Conservation (phyloP, 2,329 filamentous ascomycete species). For the Neopestalotiopsis sp. region DNA sequence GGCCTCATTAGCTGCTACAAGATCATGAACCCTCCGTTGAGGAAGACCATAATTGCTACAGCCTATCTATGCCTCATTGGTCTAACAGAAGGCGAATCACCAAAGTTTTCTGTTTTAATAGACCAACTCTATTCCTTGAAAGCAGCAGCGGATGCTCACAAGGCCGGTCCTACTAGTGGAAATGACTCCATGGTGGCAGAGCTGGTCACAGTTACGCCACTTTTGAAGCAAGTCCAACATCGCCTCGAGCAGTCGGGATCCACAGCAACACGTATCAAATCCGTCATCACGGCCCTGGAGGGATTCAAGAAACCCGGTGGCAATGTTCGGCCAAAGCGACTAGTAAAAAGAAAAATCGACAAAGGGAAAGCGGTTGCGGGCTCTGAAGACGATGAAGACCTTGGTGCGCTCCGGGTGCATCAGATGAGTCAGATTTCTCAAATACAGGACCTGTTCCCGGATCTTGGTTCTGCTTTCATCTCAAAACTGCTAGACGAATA, state of each 20-base stretch:
- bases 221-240: conserved; percentile 68
- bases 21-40: conserved; percentile 66
- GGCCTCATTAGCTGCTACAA: conserved; percentile 70
- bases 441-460: conserved; percentile 91
- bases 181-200: conserved; percentile 80
- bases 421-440: conserved; percentile 84
- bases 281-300: conserved; percentile 65
- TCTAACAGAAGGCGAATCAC: conserved; percentile 67
- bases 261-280: conserved; percentile 60
- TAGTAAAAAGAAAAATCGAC: conserved; percentile 59
- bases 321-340: conserved; percentile 55
- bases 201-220: conserved; percentile 78
- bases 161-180: conserved; percentile 56
- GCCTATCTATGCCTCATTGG: conserved; percentile 77
- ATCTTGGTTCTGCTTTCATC: conserved; percentile 83
- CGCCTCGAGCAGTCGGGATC: conserved; percentile 54
- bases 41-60: conserved; percentile 72
- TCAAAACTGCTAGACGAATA: conserved; percentile 82
- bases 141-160: conserved; percentile 69
- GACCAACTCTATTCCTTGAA: conserved; percentile 87
- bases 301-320: conserved; percentile 62
- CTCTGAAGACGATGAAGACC: conserved; percentile 41
- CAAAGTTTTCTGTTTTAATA: conserved; percentile 75
- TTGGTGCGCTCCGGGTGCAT: conserved; percentile 71
- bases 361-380: conserved; percentile 66